Conservation (phyloP, 2,329 filamentous ascomycete genomes). For the Verticillium longisporum region DNA sequence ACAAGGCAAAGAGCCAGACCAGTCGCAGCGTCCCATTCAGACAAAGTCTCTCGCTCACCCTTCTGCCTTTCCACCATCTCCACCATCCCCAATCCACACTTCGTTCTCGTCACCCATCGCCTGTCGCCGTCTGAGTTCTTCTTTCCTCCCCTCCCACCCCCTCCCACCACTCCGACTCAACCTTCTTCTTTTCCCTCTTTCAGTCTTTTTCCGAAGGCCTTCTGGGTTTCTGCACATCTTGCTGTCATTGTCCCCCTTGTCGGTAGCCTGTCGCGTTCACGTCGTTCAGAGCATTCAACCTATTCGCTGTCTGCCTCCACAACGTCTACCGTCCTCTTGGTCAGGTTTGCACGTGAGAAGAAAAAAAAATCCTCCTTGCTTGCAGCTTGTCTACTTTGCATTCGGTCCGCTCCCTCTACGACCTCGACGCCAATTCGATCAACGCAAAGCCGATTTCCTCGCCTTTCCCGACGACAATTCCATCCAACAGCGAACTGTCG, state of each 20-base stretch:
- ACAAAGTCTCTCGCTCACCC: conserved; percentile 2
- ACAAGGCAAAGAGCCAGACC: background rate
- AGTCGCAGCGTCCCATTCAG: background rate
- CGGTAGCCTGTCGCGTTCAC: background rate
- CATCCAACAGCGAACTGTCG: background rate
- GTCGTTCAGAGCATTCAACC: background rate
- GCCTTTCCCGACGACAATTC: background rate
- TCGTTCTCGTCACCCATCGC: conserved; percentile 1
- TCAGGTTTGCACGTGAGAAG: conserved; percentile 4
- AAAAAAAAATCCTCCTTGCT: conserved; percentile 8
- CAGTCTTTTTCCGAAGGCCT: conserved; percentile 2
- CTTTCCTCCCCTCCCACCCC: conserved; percentile 21
- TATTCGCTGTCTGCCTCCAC: conserved; percentile 5
- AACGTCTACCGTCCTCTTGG: conserved; percentile 8
- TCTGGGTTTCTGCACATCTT: conserved; percentile 1
- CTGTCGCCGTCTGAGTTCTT: conserved; percentile 13
- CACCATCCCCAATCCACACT: conserved; percentile 6
- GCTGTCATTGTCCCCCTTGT: background rate
- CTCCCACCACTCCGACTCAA: conserved; percentile 11
- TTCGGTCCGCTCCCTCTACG: background rate
- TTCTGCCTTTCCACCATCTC: conserved; percentile 4
- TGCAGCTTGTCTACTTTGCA: background rate
- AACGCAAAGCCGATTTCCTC: background rate
- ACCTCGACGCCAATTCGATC: background rate
- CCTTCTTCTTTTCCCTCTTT: conserved; percentile 4